Conservation (phyloP, 208 protist species). For the Acanthamoeba triangularis region DNA sequence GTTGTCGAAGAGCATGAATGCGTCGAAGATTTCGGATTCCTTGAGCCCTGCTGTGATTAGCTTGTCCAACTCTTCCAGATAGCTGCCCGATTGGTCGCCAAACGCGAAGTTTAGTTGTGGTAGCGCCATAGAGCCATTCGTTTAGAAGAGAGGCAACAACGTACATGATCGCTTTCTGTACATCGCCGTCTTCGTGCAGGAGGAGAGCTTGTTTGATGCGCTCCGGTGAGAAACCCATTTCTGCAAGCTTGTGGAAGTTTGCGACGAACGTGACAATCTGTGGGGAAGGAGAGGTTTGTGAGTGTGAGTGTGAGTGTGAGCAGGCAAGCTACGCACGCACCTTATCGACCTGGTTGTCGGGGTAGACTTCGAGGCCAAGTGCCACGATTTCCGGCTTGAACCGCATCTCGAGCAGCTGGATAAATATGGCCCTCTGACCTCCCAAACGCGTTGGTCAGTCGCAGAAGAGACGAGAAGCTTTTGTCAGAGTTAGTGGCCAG, state of each 20-base stretch:
- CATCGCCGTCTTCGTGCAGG: conserved; percentile 26
- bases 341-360: conserved; percentile 37
- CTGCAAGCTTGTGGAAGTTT: conserved; percentile 65
- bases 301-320: neutral
- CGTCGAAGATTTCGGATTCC: conserved; percentile 72
- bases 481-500: neutral
- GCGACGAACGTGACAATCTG: conserved; percentile 70
- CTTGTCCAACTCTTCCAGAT: conserved; percentile 69
- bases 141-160: neutral
- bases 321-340: neutral
- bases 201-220: conserved; percentile 72
- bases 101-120: neutral
- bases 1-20: conserved; percentile 67
- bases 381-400: conserved; percentile 69
- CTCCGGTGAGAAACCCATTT: conserved; percentile 37
- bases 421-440: conserved; percentile 37
- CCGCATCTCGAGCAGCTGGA: conserved; percentile 55
- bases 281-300: too few relatives aligned
- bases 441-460: neutral
- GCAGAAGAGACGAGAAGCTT: neutral
- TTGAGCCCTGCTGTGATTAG: conserved; percentile 38
- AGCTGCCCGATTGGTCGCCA: neutral
- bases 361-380: conserved; percentile 30
- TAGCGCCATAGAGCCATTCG: neutral
- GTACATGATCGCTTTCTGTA: conserved; percentile 54